These are phyloP conservation scores for Candida insectalens DNA, from an alignment of 805 yeast species.

Conservation along the genomic window DNA sequence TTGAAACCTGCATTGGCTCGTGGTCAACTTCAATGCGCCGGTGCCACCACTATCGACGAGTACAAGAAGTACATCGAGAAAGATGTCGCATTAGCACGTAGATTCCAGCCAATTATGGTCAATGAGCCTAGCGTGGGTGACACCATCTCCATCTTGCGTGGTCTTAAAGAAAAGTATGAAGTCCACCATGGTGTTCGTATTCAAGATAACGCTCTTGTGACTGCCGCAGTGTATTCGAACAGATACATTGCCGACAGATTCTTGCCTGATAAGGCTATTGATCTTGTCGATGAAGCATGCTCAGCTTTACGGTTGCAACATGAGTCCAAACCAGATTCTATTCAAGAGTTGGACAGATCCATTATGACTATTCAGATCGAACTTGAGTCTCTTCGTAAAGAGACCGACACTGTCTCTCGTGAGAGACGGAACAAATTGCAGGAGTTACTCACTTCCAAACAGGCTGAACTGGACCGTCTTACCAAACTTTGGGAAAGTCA, in stretches of 20 bases:
- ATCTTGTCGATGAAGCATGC: constrained; percentile 94
- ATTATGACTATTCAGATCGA: constrained; percentile 94
- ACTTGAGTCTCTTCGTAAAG: constrained; percentile 86
- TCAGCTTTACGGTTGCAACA: constrained; percentile 91
- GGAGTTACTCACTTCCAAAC: constrained; percentile 51
- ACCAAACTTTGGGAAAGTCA: constrained; percentile 86
- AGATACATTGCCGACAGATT: constrained; percentile 87
- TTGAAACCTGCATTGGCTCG: constrained; percentile 91
- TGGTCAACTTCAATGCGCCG: constrained; percentile 86
- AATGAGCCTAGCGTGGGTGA: constrained; percentile 88
- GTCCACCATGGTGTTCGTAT: constrained; percentile 97
- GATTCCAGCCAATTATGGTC: constrained; percentile 82
- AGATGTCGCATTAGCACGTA: constrained; percentile 90
- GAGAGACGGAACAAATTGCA: constrained; percentile 74
- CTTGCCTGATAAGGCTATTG: constrained; percentile 94
- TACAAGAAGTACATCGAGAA: constrained; percentile 89
- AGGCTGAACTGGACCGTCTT: constrained; percentile 56
- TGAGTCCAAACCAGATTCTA: constrained; percentile 93
- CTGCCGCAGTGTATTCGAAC: constrained; percentile 85
- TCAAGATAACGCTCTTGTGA: constrained; percentile 83
- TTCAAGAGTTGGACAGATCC: constrained; percentile 77
- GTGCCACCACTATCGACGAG: constrained; percentile 94
- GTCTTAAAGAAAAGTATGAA: constrained; percentile 88
- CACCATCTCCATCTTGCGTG: constrained; percentile 85
- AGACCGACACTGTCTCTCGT: constrained; percentile 73